Conservation (phyloP, 2,329 filamentous ascomycete genomes). For the Talaromyces sp. region DNA sequence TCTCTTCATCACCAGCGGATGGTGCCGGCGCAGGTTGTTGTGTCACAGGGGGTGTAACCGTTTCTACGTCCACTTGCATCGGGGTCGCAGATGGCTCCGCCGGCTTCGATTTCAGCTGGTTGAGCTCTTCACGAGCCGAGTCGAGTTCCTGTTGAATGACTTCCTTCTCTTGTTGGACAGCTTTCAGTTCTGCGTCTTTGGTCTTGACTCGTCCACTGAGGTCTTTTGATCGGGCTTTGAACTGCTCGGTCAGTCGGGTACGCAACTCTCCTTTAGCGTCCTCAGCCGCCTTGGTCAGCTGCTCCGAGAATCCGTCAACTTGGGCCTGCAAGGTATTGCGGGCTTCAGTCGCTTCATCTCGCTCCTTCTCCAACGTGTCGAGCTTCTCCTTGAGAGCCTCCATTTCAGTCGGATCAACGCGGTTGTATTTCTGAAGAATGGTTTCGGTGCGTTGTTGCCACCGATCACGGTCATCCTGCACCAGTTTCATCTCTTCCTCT, state of each 20-base stretch:
- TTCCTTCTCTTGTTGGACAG: conserved; percentile 57
- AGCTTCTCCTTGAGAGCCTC: conserved; percentile 81
- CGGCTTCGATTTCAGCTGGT: conserved; percentile 45
- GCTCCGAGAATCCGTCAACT: conserved; percentile 42
- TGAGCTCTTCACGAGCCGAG: conserved; percentile 54
- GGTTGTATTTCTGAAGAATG: conserved; percentile 92
- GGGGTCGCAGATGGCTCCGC: conserved; percentile 38
- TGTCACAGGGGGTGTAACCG: conserved; percentile 23
- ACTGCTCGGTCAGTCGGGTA: conserved; percentile 42
- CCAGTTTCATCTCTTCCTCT: conserved; percentile 79
- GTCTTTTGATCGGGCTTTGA: conserved; percentile 54
- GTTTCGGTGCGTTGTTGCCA: conserved; percentile 96
- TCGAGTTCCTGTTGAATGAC: conserved; percentile 63
- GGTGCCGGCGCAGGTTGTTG: conserved; percentile 12
- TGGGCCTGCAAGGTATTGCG: conserved; percentile 47
- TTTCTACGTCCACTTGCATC: conserved; percentile 45
- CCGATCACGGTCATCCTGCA: conserved; percentile 85
- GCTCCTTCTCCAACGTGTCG: conserved; percentile 58
- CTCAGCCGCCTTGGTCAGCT: conserved; percentile 39
- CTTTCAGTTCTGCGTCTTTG: conserved; percentile 44
- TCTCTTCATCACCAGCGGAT: conserved; percentile 43
- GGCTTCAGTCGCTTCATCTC: conserved; percentile 56
- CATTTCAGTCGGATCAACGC: conserved; percentile 87
- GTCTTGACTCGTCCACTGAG: conserved; percentile 58
- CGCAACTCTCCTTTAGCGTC: conserved; percentile 46